phyloP scores from a whole-genome alignment of 371 early-diverging fungal genomes.

The Lichtheimia hyalospora region DNA sequence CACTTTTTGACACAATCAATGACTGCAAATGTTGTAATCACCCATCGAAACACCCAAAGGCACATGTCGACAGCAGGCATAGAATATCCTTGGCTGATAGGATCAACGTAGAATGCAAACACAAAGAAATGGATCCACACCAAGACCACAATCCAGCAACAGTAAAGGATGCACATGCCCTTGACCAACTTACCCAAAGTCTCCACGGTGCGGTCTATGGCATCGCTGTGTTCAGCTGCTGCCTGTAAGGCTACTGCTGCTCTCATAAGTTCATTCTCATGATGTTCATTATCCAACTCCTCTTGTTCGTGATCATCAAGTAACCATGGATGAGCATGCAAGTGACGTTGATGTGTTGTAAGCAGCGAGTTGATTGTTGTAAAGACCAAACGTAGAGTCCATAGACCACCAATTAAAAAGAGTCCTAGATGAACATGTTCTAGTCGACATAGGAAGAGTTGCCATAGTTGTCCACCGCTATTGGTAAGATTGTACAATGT shows the following conservation, averaged over 20 bases:
- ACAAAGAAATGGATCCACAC: slow-evolving; percentile 67
- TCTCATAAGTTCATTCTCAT: slow-evolving; percentile 5
- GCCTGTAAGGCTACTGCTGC: slow-evolving; percentile 5
- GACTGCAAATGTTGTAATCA: slow-evolving; percentile 60
- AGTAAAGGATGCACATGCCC: slow-evolving; percentile 35
- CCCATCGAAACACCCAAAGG: slow-evolving; percentile 61
- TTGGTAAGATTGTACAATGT: slow-evolving; percentile 46
- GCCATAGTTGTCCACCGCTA: slow-evolving; percentile 56
- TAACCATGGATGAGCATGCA: background rate
- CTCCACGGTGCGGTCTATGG: slow-evolving; percentile 7
- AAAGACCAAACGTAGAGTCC: slow-evolving; percentile 58
- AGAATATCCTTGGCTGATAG: slow-evolving; percentile 9
- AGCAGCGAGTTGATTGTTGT: slow-evolving; percentile 60
- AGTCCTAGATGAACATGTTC: slow-evolving; percentile 64
- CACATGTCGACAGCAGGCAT: slow-evolving; percentile 60
- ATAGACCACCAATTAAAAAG: slow-evolving; percentile 59
- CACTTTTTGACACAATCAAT: slow-evolving; percentile 43
- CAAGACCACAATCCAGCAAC: slow-evolving; percentile 44
- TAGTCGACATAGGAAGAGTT: slow-evolving; percentile 48
- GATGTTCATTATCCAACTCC: background rate
- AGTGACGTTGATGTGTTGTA: slow-evolving; percentile 32
- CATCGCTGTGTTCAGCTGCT: slow-evolving; percentile 3
- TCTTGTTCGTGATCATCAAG: background rate
- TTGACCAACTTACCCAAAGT: slow-evolving; percentile 24
- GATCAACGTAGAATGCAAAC: slow-evolving; percentile 54